Conservation (phyloP, 805 yeast genomes). For the Candida xyloterini region DNA sequence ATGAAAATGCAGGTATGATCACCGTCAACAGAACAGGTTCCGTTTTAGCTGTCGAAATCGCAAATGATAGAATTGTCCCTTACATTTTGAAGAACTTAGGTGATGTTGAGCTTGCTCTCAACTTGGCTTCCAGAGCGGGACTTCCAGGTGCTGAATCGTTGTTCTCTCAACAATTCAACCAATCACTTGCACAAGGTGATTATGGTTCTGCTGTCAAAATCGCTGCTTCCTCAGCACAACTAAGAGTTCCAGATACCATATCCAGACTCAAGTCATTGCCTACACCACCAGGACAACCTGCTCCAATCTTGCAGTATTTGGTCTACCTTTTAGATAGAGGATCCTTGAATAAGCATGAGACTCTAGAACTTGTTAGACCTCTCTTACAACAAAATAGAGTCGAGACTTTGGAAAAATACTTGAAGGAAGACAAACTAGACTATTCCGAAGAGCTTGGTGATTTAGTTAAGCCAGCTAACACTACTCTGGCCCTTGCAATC, state of each 20-base stretch:
- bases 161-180: conserved; percentile 88
- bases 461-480: conserved; percentile 82
- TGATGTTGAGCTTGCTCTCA: conserved; percentile 81
- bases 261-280: conserved; percentile 87
- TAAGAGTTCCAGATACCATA: conserved; percentile 93
- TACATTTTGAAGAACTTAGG: conserved; percentile 84
- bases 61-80: conserved; percentile 81
- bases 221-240: conserved; percentile 90
- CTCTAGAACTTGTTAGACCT: conserved; percentile 92
- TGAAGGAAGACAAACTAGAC: conserved; percentile 90
- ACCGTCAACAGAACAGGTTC: conserved; percentile 95
- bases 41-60: conserved; percentile 86
- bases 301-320: conserved; percentile 91
- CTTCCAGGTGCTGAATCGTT: conserved; percentile 95
- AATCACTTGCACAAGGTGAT: conserved; percentile 77
- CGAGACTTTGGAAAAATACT: conserved; percentile 92
- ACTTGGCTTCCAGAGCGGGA: conserved; percentile 92
- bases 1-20: conserved; percentile 75
- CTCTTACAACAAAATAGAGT: conserved; percentile 93
- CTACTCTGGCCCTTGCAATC: conserved; percentile 84
- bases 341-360: conserved; percentile 85
- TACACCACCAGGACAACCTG: conserved; percentile 89
- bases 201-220: conserved; percentile 92
- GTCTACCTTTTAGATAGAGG: conserved; percentile 91
- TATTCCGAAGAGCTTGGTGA: conserved; percentile 98